phyloP scores from a whole-genome alignment of 2,329 filamentous ascomycete genomes.

The Trichoderma afroharzianum region DNA sequence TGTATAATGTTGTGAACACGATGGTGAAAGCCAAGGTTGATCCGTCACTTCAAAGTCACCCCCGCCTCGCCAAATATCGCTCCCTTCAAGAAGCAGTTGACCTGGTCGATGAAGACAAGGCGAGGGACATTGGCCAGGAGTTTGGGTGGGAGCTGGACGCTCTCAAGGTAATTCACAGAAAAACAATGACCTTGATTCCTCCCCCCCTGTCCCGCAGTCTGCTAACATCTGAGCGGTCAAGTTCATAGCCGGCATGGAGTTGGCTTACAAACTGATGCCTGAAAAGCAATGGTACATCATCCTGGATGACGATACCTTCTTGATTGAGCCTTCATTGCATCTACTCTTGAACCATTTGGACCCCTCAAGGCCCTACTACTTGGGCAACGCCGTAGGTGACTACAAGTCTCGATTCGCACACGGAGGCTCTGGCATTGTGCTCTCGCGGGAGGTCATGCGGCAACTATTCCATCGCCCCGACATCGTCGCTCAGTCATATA shows the following conservation, averaged over 20 bases:
- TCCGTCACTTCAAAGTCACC: conserved; percentile 26
- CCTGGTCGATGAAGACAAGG: conserved; percentile 36
- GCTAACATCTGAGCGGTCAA: conserved; percentile 25
- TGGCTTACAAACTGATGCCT: conserved; percentile 47
- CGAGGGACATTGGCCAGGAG: conserved; percentile 34
- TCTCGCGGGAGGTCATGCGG: conserved; percentile 50
- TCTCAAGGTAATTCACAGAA: conserved; percentile 39
- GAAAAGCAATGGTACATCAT: conserved; percentile 58
- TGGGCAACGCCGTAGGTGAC: conserved; percentile 56
- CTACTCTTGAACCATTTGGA: conserved; percentile 49
- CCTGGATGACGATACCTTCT: conserved; percentile 55
- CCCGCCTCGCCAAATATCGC: conserved; percentile 40
- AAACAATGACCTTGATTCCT: not conserved
- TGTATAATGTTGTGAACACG: conserved; percentile 38
- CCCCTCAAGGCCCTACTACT: conserved; percentile 43
- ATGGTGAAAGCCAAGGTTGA: conserved; percentile 33
- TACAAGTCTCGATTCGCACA: conserved; percentile 55
- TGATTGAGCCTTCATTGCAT: conserved; percentile 47
- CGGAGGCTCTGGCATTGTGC: conserved; percentile 51
- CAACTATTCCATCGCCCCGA: conserved; percentile 42
- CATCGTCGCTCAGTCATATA: conserved; percentile 42
- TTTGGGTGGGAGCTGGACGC: conserved; percentile 50
- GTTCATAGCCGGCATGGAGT: conserved; percentile 54
- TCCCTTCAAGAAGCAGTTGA: conserved; percentile 38
- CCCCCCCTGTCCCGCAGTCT: not conserved